Evolutionary conservation across 805 yeast species (phyloP).

Genomic region (Zygosaccharomyces lentus): DNA sequence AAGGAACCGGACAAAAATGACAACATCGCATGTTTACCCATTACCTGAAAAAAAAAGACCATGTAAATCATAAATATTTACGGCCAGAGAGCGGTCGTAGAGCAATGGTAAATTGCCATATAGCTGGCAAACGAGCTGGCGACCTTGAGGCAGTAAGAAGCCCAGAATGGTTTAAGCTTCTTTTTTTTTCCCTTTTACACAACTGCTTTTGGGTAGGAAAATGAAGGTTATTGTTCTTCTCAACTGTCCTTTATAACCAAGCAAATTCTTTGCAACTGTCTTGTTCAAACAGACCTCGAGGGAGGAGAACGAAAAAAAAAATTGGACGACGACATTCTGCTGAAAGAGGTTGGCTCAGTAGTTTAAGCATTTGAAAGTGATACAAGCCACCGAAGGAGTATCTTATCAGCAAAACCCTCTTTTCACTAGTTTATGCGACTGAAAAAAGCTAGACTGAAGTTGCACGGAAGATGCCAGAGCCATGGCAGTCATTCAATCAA

Average conservation of each 20-base stretch:
- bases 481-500: neutral
- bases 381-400: neutral
- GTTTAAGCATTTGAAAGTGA: neutral
- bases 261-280: neutral
- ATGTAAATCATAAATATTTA: conserved; percentile 2
- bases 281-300: neutral
- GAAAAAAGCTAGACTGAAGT: neutral
- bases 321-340: neutral
- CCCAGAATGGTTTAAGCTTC: neutral
- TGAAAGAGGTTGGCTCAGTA: neutral
- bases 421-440: neutral
- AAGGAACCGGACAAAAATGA: neutral
- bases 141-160: neutral
- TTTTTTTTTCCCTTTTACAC: neutral
- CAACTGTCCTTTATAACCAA: neutral
- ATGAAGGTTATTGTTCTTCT: neutral
- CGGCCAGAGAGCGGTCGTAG: neutral
- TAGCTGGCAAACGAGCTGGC: neutral
- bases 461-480: conserved; percentile 3
- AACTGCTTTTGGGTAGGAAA: neutral
- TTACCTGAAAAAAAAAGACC: neutral
- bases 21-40: neutral
- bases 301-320: neutral
- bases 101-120: neutral
- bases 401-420: neutral